Conservation (phyloP, 768 basidiomycete species). For the Tricholoma sp. region DNA sequence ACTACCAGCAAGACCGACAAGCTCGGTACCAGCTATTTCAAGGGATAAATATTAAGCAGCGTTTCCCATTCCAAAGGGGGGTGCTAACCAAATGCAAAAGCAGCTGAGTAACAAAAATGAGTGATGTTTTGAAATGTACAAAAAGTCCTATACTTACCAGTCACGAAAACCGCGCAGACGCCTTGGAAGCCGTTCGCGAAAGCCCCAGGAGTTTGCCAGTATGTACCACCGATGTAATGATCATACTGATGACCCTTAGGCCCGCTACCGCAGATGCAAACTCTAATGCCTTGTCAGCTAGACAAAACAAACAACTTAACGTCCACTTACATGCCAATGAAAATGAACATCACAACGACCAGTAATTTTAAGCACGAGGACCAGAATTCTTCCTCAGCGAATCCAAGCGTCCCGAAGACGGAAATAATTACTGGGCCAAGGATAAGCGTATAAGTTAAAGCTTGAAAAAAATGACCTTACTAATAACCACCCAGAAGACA, state of each 20-base stretch:
- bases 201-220: constrained; percentile 35
- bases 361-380: constrained; percentile 44
- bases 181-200: constrained; percentile 44
- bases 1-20: constrained; percentile 41
- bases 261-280: constrained; percentile 40
- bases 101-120: constrained; percentile 16
- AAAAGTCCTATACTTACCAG: constrained; percentile 20
- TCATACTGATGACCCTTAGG: constrained; percentile 30
- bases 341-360: constrained; percentile 40
- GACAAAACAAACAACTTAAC: not conserved
- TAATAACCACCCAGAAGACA: constrained; percentile 37
- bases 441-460: not conserved
- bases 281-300: constrained; percentile 15
- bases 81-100: constrained; percentile 34
- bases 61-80: not conserved
- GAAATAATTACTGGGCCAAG: constrained; percentile 27
- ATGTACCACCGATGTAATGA: constrained; percentile 33
- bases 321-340: constrained; percentile 36
- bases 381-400: constrained; percentile 47
- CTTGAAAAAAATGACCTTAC: constrained; percentile 15
- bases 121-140: not conserved
- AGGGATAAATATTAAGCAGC: not conserved
- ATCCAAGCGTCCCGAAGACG: constrained; percentile 42
- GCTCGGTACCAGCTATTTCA: constrained; percentile 37
- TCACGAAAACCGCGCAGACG: constrained; percentile 41